These are phyloP conservation scores for Suhomyces vadensis DNA, from an alignment of 805 yeast genomes.

Conservation along the genomic window DNA sequence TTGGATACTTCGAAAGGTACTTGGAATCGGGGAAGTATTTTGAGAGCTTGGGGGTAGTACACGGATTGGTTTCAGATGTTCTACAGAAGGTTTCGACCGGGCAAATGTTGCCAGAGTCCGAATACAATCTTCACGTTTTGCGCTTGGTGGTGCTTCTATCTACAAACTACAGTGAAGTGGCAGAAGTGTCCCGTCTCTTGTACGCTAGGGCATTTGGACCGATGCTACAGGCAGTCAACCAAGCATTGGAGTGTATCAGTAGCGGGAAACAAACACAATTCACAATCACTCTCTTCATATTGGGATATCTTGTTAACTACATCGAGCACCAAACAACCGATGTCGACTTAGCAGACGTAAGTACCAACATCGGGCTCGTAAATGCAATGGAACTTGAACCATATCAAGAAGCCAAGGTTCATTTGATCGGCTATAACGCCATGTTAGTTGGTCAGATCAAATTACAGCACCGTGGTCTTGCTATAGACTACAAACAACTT, in stretches of 20 bases:
- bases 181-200: background rate
- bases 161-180: background rate
- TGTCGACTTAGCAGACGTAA: background rate
- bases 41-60: constrained; percentile 1
- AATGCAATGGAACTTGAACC: background rate
- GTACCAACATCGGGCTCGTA: background rate
- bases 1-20: background rate
- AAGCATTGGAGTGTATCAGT: background rate
- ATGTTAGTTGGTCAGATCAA: constrained; percentile 14
- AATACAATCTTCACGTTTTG: background rate
- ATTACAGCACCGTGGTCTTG: constrained; percentile 4
- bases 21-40: background rate
- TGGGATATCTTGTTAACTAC: constrained; percentile 17
- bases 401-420: constrained; percentile 9
- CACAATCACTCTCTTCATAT: constrained; percentile 9
- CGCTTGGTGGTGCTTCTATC: background rate
- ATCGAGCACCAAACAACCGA: background rate
- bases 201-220: background rate
- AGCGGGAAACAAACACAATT: background rate
- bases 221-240: background rate
- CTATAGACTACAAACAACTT: background rate
- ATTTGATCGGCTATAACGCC: constrained; percentile 20
- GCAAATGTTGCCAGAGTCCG: background rate
- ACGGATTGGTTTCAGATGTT: background rate
- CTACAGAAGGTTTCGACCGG: background rate